A percentile compares a stretch with the other conserved stretches of the same genome.
Evolutionary conservation across 148 eudicot species (phyloP).

Genomic region (Beta vulgaris): DNA sequence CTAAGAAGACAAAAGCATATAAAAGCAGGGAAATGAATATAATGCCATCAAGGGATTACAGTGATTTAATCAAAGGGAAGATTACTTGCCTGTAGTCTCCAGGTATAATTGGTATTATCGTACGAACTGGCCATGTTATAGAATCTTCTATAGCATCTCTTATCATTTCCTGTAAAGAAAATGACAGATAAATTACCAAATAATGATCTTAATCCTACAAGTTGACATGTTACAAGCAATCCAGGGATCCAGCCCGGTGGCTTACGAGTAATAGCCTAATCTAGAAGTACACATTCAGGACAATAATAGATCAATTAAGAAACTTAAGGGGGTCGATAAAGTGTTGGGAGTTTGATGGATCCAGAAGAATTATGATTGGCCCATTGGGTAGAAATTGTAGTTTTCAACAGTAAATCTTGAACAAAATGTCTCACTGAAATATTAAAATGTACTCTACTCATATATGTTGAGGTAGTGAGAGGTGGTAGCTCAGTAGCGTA

Average conservation of each 20-base stretch:
- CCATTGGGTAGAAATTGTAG: background rate
- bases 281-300: background rate
- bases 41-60: background rate
- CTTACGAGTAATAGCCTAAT: background rate
- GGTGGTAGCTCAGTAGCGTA: too few relatives aligned
- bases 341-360: background rate
- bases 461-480: too few relatives aligned
- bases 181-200: background rate
- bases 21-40: background rate
- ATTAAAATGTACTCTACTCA: too few relatives aligned
- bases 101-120: conserved; percentile 72
- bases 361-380: background rate
- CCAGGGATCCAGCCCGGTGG: background rate
- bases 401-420: background rate
- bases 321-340: background rate
- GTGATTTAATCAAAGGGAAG: background rate
- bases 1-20: background rate
- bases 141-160: conserved; percentile 92
- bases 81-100: conserved; percentile 73
- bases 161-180: conserved; percentile 55
- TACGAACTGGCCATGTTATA: conserved; percentile 85
- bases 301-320: background rate
- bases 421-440: background rate
- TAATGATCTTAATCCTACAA: background rate
- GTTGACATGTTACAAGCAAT: background rate